A percentile compares a stretch with the other conserved stretches of the same genome.
phyloP scores from a whole-genome alignment of 371 early-diverging fungal species.

The Zancudomyces culisetae region DNA sequence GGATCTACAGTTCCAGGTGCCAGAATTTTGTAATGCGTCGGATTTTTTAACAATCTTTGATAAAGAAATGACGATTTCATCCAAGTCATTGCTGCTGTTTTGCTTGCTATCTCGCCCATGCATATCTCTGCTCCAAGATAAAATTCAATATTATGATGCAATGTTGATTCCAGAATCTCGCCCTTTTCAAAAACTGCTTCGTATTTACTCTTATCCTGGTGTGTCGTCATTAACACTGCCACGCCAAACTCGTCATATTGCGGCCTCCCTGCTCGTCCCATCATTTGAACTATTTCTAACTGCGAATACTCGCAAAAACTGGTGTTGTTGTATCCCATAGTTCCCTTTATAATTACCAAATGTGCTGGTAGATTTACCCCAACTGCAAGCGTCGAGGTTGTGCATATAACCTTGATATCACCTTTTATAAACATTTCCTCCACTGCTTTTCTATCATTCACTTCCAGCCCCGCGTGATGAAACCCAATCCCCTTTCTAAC shows the following conservation, averaged over 20 bases:
- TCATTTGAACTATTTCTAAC: constrained; percentile 95
- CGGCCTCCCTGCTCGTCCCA: constrained; percentile 98
- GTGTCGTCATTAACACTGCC: constrained; percentile 77
- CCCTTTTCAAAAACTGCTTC: constrained; percentile 62
- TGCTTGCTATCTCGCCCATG: constrained; percentile 77
- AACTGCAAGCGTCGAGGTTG: neutral
- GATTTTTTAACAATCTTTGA: constrained; percentile 1
- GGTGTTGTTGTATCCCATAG: constrained; percentile 24
- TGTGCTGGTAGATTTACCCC: constrained; percentile 6
- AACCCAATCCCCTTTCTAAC: constrained; percentile 1
- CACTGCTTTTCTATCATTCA: neutral
- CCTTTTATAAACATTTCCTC: neutral
- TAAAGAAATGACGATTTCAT: neutral
- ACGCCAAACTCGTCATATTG: constrained; percentile 86
- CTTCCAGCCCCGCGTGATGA: constrained; percentile 4
- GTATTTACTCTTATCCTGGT: constrained; percentile 80
- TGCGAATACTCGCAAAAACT: constrained; percentile 78
- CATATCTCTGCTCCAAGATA: constrained; percentile 92
- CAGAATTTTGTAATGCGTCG: no score
- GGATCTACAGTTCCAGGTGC: no score
- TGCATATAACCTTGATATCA: constrained; percentile 1
- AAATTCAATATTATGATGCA: neutral
- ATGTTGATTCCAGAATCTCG: constrained; percentile 1
- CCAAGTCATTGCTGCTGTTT: constrained; percentile 30
- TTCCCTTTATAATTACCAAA: constrained; percentile 3